Evolutionary conservation across 2,329 filamentous ascomycete genomes (phyloP).

Genomic region (Monosporascus sp.): DNA sequence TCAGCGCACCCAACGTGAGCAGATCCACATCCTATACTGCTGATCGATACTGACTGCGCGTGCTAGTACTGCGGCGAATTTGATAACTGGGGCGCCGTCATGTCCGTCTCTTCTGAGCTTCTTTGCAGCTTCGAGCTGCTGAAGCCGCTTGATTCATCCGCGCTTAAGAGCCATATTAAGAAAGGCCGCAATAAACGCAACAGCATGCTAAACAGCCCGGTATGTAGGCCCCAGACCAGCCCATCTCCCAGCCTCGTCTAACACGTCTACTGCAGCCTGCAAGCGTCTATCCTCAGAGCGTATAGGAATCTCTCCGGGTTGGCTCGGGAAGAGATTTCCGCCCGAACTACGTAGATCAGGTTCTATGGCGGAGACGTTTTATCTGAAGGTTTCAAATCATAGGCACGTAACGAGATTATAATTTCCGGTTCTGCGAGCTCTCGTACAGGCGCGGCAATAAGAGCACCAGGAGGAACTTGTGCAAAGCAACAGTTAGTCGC

Average conservation of each 20-base stretch:
- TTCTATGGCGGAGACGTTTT: not conserved
- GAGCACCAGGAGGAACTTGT: not conserved
- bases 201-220: conserved; percentile 92
- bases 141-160: conserved; percentile 92
- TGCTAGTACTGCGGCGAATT: conserved; percentile 93
- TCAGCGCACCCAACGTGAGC: conserved; percentile 93
- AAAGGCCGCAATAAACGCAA: conserved; percentile 93
- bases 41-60: conserved; percentile 17
- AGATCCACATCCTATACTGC: not conserved
- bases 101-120: conserved; percentile 91
- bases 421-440: not conserved
- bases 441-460: not conserved
- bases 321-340: not conserved
- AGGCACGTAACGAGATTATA: not conserved
- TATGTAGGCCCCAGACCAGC: conserved; percentile 44
- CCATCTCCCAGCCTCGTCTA: conserved; percentile 1
- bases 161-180: conserved; percentile 97
- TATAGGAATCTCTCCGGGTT: conserved; percentile 27
- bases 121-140: conserved; percentile 96
- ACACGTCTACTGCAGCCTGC: conserved; percentile 38
- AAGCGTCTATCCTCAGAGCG: conserved; percentile 51
- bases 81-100: conserved; percentile 97
- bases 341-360: not conserved
- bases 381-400: not conserved
- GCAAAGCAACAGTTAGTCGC: not conserved